These are phyloP conservation scores for Selaginella moellendorffii DNA, from an alignment of 75 land plant species.

Conservation along the genomic window DNA sequence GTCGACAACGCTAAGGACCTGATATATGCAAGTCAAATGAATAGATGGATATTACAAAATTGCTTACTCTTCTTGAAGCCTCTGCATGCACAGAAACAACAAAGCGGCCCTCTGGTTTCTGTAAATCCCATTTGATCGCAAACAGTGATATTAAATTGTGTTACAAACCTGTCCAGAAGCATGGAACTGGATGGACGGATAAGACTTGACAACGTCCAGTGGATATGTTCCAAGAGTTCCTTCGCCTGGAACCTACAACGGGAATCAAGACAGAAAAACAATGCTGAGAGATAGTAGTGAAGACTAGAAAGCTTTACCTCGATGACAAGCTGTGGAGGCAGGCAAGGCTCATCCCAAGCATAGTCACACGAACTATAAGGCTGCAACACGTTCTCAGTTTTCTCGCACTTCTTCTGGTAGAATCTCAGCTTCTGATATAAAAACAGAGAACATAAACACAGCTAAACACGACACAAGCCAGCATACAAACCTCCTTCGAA, in stretches of 20 bases:
- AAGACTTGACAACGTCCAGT: slow-evolving; percentile 61
- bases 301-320: slow-evolving; percentile 38
- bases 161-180: slow-evolving; percentile 44
- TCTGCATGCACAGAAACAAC: slow-evolving; percentile 50
- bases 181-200: slow-evolving; percentile 23
- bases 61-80: slow-evolving; percentile 66
- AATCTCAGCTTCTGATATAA: slow-evolving; percentile 46
- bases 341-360: slow-evolving; percentile 98
- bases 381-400: slow-evolving; percentile 55
- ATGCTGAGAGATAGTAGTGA: too few species aligned
- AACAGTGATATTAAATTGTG: neutral
- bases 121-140: slow-evolving; percentile 3
- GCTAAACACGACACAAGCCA: too few species aligned
- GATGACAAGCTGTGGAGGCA: slow-evolving; percentile 66
- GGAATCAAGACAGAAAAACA: neutral
- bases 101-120: slow-evolving; percentile 72
- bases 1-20: slow-evolving; percentile 63
- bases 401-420: slow-evolving; percentile 76
- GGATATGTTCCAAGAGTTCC: slow-evolving; percentile 55
- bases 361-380: slow-evolving; percentile 76
- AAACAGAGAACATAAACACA: neutral
- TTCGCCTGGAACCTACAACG: slow-evolving; percentile 68
- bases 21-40: slow-evolving; percentile 6
- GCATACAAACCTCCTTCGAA: slow-evolving; percentile 67
- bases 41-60: too few species aligned